phyloP scores from a whole-genome alignment of 73 alveolate species.

The Tetrahymena malaccensis region DNA sequence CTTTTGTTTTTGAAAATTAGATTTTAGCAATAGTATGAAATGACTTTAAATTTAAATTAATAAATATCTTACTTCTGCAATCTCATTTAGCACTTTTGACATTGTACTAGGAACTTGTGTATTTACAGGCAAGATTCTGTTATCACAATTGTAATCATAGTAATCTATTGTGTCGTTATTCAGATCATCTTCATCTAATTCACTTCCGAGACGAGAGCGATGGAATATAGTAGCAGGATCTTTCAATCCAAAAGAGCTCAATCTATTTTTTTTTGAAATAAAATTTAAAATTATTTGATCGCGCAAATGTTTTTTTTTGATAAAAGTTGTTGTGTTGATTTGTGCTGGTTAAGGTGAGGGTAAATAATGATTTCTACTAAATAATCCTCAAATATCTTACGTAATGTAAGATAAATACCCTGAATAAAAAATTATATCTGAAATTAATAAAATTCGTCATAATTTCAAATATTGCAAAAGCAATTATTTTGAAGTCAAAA shows the following conservation, averaged over 20 bases:
- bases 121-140: neutral
- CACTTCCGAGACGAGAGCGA: neutral
- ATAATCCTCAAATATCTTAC: neutral
- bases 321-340: too few relatives aligned
- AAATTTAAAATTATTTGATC: neutral
- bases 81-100: neutral
- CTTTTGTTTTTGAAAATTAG: too few relatives aligned
- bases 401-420: neutral
- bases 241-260: neutral
- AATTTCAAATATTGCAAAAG: too few relatives aligned
- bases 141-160: neutral
- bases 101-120: neutral
- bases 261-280: neutral
- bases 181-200: neutral
- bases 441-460: too few relatives aligned
- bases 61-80: neutral
- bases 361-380: too few relatives aligned
- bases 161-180: neutral
- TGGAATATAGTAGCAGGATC: neutral
- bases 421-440: too few relatives aligned
- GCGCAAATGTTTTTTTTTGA: too few relatives aligned
- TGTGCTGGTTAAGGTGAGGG: too few relatives aligned
- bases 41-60: too few relatives aligned
- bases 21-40: neutral
- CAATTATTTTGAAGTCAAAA: too few relatives aligned